phyloP scores from a whole-genome alignment of 306 rosid species.

The Argentina anserina region DNA sequence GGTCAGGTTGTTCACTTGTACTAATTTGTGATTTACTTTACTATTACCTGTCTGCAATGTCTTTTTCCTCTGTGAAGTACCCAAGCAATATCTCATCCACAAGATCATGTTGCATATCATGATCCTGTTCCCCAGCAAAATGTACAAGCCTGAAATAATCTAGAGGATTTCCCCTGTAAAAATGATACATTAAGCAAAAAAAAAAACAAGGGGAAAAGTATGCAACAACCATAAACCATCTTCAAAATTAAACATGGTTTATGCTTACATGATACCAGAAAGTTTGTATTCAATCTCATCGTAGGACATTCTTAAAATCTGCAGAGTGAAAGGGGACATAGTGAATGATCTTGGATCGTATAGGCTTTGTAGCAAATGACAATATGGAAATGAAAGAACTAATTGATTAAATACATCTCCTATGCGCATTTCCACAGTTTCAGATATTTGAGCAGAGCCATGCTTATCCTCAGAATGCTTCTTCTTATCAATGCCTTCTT shows the following conservation, averaged over 20 bases:
- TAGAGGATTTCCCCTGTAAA: conserved; percentile 74
- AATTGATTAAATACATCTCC: conserved; percentile 41
- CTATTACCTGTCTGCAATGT: conserved; percentile 67
- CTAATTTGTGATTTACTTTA: no score
- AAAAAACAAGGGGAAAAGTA: background rate
- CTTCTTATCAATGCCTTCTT: conserved; percentile 63
- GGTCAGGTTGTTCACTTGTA: no score
- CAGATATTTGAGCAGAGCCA: conserved; percentile 51
- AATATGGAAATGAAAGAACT: background rate
- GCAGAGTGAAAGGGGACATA: conserved; percentile 30
- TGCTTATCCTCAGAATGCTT: conserved; percentile 48
- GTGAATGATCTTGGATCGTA: background rate
- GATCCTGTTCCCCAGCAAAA: conserved; percentile 64
- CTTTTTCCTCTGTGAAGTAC: conserved; percentile 76
- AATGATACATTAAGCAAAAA: background rate
- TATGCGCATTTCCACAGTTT: conserved; percentile 54
- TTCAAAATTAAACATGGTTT: conserved; percentile 11
- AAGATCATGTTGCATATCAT: conserved; percentile 70
- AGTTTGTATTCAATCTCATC: conserved; percentile 48
- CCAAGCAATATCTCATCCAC: conserved; percentile 76
- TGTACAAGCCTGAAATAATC: conserved; percentile 85
- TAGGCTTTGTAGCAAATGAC: background rate
- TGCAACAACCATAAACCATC: background rate
- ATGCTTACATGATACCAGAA: conserved; percentile 70
- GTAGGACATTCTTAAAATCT: conserved; percentile 42